Conservation (phyloP, 345 rosid species). For the Pistacia integerrima region DNA sequence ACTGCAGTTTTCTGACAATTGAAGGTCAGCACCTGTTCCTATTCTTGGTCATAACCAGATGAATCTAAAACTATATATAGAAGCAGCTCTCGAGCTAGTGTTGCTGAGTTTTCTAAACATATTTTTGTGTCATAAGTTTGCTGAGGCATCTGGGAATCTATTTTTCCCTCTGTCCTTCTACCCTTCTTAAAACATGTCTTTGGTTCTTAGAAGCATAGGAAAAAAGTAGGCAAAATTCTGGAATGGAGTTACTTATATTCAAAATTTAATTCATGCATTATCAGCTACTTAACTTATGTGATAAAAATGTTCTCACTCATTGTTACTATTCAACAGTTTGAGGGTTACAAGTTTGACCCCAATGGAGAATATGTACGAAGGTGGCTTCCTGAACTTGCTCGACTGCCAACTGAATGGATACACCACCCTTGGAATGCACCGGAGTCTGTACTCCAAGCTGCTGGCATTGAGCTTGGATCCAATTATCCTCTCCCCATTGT, state of each 20-base stretch:
- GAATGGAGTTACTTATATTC: background rate
- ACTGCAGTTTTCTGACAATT: background rate
- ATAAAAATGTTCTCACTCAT: conserved; percentile 9
- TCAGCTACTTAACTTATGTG: conserved; percentile 5
- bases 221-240: background rate
- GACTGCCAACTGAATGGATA: conserved; percentile 98
- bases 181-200: background rate
- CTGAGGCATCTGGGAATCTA: background rate
- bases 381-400: conserved; percentile 98
- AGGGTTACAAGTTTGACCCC: conserved; percentile 93
- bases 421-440: conserved; percentile 99
- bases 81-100: background rate
- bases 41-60: background rate
- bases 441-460: conserved; percentile 89
- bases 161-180: background rate
- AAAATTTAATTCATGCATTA: background rate
- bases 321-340: conserved; percentile 50
- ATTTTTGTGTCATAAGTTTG: background rate
- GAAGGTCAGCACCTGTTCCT: background rate
- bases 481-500: conserved; percentile 92
- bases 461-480: conserved; percentile 96
- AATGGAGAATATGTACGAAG: conserved; percentile 92
- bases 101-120: background rate
- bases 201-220: background rate
- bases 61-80: background rate